Evolutionary conservation across 495 filamentous ascomycete genomes (phyloP).

Genomic region (Astrothelium macrocarpum): DNA sequence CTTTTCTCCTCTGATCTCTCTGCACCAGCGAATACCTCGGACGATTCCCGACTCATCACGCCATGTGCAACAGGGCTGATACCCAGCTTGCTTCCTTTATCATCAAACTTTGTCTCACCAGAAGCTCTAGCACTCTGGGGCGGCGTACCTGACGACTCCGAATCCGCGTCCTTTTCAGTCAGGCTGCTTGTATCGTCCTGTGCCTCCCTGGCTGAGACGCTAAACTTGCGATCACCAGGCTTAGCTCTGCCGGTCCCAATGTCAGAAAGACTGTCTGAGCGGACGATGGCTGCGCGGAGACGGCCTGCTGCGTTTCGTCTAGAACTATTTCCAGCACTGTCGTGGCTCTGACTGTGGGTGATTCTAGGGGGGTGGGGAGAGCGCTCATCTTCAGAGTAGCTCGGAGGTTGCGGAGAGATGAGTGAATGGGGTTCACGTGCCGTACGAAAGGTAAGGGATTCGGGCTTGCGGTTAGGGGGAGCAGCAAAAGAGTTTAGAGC

Average conservation of each 20-base stretch:
- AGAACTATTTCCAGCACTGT: not conserved
- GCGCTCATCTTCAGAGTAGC: slow-evolving; percentile 14
- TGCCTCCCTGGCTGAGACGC: not conserved
- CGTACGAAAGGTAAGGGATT: not conserved
- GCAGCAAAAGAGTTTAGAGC: slow-evolving; percentile 49
- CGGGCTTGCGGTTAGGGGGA: not conserved
- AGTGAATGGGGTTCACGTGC: not conserved
- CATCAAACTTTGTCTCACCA: not conserved
- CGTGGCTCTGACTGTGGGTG: not conserved
- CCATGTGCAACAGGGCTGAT: not conserved
- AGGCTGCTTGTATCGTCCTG: not conserved
- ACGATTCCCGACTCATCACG: not conserved
- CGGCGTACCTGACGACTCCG: not conserved
- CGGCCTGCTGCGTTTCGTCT: not conserved
- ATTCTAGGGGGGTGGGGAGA: not conserved
- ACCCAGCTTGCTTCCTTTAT: not conserved
- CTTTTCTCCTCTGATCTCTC: not conserved
- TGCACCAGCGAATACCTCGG: not conserved
- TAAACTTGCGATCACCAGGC: not conserved
- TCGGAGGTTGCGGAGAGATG: slow-evolving; percentile 7
- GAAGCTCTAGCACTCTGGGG: not conserved
- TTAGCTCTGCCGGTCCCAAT: not conserved
- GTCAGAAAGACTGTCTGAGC: not conserved
- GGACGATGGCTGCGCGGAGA: not conserved
- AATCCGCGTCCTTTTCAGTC: not conserved